Base-by-base conservation (phyloP, 2,329 filamentous ascomycete species). In the Amauroascus niger region DNA sequence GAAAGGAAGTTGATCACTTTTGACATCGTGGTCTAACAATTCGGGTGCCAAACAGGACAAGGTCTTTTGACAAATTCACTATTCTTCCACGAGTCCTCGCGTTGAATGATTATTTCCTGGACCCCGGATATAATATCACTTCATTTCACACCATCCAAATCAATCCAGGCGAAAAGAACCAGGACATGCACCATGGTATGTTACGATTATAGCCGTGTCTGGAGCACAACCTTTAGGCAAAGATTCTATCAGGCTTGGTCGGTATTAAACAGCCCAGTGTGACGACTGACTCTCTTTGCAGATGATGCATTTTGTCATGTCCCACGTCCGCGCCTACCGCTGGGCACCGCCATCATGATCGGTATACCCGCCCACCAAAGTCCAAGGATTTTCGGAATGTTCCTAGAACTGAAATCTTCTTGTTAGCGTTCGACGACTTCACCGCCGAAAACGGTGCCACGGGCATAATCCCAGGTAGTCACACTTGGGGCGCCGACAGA, bases 101-200 rank as follows among this genome's bases (percentile, higher is more conserved):
- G 1, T 61, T 73, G 41, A 72, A 72, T 52, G 65, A 71, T 26
- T 65, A 67, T 54, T 72, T 72, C 54, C 61, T 74, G n/a, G 69
- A 69, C 47, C 60, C 63, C 14, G 68, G 67, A 0, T 71, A 67
- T 45, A 59, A 67, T 18, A 49, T 72, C 16, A 67, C 62, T 39
- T 62, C 65, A 6, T 64, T 69, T 30, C 67, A 71, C 50, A 70
- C 65, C 52, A 71, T 72, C 18, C 63, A 64, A 45, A 72, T 72
- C 55, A 64, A 69, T 44, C 68, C 69, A 0, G 67, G 68, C n/a
- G 69, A 70, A 60, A 61, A 61, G 24, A 58, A 64, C n/a, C 70
- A 72, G 59, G 57, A 61, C 16, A 56, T 71, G 50, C 69, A 71
- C 52, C 68, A 70, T 54, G 69, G 58, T 60, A 30, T 33, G 43